A percentile compares a stretch with the other conserved stretches of the same genome.
Evolutionary conservation across 805 yeast genomes (phyloP).

Genomic region (Saccharomycopsis sp.): DNA sequence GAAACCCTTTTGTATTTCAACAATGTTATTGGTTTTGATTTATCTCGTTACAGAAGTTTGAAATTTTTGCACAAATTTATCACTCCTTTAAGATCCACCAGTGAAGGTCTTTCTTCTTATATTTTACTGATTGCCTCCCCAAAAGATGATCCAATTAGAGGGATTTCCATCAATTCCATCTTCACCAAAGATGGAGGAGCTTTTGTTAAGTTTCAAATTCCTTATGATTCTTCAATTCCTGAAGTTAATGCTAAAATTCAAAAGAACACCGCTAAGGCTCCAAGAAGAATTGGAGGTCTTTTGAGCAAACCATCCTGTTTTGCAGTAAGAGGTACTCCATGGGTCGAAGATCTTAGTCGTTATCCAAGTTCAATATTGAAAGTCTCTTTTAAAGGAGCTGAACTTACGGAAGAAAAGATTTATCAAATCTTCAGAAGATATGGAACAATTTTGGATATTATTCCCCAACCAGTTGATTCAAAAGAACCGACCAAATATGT

Average conservation of each 20-base stretch:
- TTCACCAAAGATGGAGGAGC: slow-evolving; percentile 91
- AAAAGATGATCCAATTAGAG: slow-evolving; percentile 26
- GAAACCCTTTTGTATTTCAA: slow-evolving; percentile 49
- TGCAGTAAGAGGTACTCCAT: slow-evolving; percentile 84
- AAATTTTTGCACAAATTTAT: slow-evolving; percentile 1
- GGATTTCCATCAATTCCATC: slow-evolving; percentile 43
- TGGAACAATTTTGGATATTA: slow-evolving; percentile 71
- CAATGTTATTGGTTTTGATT: slow-evolving; percentile 31
- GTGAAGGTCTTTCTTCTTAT: neutral
- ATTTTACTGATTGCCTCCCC: slow-evolving; percentile 28
- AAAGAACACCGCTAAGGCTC: slow-evolving; percentile 26
- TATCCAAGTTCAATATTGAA: slow-evolving; percentile 55
- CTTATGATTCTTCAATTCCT: slow-evolving; percentile 36
- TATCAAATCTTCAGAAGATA: slow-evolving; percentile 79
- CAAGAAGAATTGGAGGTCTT: slow-evolving; percentile 28
- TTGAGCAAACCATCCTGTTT: slow-evolving; percentile 45
- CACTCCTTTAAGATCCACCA: neutral
- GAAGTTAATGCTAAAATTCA: slow-evolving; percentile 45
- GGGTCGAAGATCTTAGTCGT: slow-evolving; percentile 89
- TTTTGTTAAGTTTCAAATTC: slow-evolving; percentile 66
- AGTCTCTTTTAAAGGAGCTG: slow-evolving; percentile 67
- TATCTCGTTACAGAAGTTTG: neutral
- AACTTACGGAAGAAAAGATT: slow-evolving; percentile 58
- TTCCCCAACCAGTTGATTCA: slow-evolving; percentile 38
- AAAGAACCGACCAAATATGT: slow-evolving; percentile 42